phyloP scores from a whole-genome alignment of 176 grass and related monocot species.

The Eragrostis curvula region DNA sequence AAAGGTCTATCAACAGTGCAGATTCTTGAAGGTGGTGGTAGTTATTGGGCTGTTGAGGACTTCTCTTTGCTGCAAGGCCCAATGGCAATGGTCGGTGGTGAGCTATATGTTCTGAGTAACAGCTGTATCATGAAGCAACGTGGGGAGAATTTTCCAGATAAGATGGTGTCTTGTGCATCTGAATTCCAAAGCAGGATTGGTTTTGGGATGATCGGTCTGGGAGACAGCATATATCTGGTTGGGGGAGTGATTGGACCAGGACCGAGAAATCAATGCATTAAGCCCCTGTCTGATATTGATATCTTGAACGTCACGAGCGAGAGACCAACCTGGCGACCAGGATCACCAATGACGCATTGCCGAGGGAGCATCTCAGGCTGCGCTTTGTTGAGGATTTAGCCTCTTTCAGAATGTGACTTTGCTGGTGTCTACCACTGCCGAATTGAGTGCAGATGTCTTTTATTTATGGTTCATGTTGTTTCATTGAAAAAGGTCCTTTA shows the following conservation, averaged over 20 bases:
- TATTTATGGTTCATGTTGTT: constrained; percentile 34
- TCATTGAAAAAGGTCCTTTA: constrained; percentile 35
- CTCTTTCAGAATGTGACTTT: too few relatives aligned
- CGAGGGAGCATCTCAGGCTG: constrained; percentile 85
- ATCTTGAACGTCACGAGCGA: constrained; percentile 79
- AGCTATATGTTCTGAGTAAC: constrained; percentile 90
- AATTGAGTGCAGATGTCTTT: constrained; percentile 34
- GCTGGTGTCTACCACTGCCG: constrained; percentile 3
- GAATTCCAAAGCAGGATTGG: constrained; percentile 93
- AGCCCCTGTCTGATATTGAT: constrained; percentile 83
- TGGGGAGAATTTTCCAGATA: constrained; percentile 68
- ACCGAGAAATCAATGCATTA: constrained; percentile 94
- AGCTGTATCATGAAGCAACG: constrained; percentile 92
- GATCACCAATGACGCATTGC: constrained; percentile 86
- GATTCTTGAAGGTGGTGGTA: constrained; percentile 77
- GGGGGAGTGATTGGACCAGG: constrained; percentile 96
- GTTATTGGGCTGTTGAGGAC: constrained; percentile 78
- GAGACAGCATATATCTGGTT: constrained; percentile 79
- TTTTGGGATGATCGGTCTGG: constrained; percentile 88
- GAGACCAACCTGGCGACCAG: constrained; percentile 79
- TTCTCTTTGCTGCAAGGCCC: constrained; percentile 91
- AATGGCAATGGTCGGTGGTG: constrained; percentile 82
- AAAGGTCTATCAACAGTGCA: constrained; percentile 87
- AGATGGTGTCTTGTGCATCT: constrained; percentile 83
- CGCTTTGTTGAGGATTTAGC: constrained; percentile 83